Percentiles rank a stretch among this genome's conserved stretches.
Evolutionary conservation across 2,329 filamentous ascomycete genomes (phyloP).

Genomic region (Ascochyta viciae-villosae): DNA sequence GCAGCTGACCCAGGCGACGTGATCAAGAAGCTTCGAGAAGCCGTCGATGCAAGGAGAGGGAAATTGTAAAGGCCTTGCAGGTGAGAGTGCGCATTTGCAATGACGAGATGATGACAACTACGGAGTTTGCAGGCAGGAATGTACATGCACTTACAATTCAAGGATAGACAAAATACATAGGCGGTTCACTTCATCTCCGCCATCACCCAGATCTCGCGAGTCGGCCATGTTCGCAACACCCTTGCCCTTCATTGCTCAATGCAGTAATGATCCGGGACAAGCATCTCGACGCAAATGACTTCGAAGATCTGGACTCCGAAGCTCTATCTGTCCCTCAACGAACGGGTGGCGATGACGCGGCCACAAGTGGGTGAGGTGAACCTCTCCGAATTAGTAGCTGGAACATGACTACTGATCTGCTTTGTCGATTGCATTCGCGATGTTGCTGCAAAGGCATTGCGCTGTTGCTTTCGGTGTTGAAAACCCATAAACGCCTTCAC

Average conservation of each 20-base stretch:
- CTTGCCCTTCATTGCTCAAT: neutral
- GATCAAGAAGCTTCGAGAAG: conserved; percentile 78
- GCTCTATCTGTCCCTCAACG: neutral
- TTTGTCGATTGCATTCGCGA: neutral
- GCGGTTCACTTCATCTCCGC: neutral
- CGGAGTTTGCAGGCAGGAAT: neutral
- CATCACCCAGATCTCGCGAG: neutral
- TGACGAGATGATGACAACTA: conserved; percentile 2
- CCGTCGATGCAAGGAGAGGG: conserved; percentile 70
- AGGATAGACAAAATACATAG: conserved; percentile 16
- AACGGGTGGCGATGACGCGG: neutral
- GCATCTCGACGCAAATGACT: neutral
- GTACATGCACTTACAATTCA: neutral
- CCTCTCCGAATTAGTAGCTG: neutral
- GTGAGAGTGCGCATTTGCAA: conserved; percentile 1
- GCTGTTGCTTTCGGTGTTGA: neutral
- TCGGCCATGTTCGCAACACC: neutral
- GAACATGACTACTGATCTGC: neutral
- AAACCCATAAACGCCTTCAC: neutral
- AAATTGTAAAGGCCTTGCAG: conserved; percentile 32
- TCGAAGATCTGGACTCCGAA: neutral
- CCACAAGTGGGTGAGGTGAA: neutral
- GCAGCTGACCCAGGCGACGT: conserved; percentile 87
- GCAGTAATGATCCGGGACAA: neutral
- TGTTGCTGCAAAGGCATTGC: neutral